Percentiles rank a stretch among this genome's conserved stretches.
phyloP scores from a whole-genome alignment of 2,329 filamentous ascomycete species.

The Uncinocarpus reesii region DNA sequence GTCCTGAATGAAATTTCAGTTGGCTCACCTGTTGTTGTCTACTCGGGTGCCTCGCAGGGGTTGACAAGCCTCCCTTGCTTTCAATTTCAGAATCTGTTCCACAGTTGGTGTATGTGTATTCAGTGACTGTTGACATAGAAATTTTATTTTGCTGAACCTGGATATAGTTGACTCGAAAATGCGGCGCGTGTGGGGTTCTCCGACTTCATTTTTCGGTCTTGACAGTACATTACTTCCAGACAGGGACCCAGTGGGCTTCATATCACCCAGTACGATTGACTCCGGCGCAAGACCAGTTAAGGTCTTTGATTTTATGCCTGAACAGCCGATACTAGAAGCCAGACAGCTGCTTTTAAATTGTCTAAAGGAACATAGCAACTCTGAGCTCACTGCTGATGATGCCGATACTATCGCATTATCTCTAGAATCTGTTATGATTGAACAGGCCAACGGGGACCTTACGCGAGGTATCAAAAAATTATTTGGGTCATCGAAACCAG shows the following conservation, averaged over 20 bases:
- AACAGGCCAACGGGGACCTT: conserved; percentile 17
- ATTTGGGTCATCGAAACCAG: conserved; percentile 16
- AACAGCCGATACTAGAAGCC: conserved; percentile 6
- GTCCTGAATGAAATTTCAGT: conserved; percentile 2
- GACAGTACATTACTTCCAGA: no score
- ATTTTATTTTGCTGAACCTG: background rate
- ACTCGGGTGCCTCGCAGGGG: background rate
- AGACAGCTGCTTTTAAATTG: conserved; percentile 4
- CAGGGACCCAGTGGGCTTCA: no score
- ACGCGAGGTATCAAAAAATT: conserved; percentile 14
- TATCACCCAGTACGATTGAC: conserved; percentile 4
- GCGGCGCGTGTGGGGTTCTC: background rate
- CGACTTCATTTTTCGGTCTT: no score
- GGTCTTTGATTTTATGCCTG: background rate
- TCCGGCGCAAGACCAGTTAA: background rate
- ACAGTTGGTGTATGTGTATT: conserved; percentile 6
- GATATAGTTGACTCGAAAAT: conserved; percentile 2
- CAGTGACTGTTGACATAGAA: background rate
- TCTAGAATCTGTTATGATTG: conserved; percentile 16
- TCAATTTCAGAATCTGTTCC: conserved; percentile 5
- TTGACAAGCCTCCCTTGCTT: background rate
- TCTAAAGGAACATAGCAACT: background rate
- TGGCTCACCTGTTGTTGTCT: background rate
- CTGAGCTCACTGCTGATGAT: background rate
- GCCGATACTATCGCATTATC: conserved; percentile 10